Evolutionary conservation across 495 filamentous ascomycete species (phyloP).

Genomic region (Parachaetomium inaequale): DNA sequence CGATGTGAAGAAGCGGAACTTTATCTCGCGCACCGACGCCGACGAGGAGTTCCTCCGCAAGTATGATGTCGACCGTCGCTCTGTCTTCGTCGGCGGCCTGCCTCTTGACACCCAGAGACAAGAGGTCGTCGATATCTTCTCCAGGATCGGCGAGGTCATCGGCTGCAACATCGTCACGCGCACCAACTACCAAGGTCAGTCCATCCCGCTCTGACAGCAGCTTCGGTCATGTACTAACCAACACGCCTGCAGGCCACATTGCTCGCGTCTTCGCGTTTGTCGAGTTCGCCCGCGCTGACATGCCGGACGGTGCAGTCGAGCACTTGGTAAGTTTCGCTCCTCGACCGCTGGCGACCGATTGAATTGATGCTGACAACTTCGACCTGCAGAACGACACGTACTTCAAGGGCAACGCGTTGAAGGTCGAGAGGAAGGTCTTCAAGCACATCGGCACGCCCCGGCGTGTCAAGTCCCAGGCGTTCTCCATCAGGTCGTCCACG

Average conservation of each 20-base stretch:
- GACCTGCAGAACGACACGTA: not conserved
- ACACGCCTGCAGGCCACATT: not conserved
- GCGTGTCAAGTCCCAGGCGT: constrained; percentile 20
- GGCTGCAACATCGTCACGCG: constrained; percentile 40
- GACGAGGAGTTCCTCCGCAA: constrained; percentile 36
- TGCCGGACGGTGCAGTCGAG: constrained; percentile 40
- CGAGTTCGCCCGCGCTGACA: constrained; percentile 40
- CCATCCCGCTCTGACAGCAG: constrained; percentile 18
- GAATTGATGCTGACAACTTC: constrained; percentile 12
- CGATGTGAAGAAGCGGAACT: constrained; percentile 31
- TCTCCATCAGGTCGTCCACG: constrained; percentile 1
- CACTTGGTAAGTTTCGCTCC: constrained; percentile 16
- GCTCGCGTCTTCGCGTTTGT: constrained; percentile 52
- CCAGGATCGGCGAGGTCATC: constrained; percentile 39
- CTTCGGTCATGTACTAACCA: constrained; percentile 18
- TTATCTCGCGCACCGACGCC: constrained; percentile 20
- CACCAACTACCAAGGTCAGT: constrained; percentile 18
- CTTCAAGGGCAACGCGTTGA: constrained; percentile 12
- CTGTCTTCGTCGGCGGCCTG: constrained; percentile 52
- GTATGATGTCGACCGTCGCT: constrained; percentile 48
- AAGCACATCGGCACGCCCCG: constrained; percentile 6
- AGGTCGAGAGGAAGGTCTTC: constrained; percentile 23
- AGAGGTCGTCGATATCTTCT: constrained; percentile 39
- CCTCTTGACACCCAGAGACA: constrained; percentile 38
- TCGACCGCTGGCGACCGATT: no score